These are phyloP conservation scores for Rhipidocladum racemiflorum DNA, from an alignment of 176 grass and related monocot species.

Conservation along the genomic window DNA sequence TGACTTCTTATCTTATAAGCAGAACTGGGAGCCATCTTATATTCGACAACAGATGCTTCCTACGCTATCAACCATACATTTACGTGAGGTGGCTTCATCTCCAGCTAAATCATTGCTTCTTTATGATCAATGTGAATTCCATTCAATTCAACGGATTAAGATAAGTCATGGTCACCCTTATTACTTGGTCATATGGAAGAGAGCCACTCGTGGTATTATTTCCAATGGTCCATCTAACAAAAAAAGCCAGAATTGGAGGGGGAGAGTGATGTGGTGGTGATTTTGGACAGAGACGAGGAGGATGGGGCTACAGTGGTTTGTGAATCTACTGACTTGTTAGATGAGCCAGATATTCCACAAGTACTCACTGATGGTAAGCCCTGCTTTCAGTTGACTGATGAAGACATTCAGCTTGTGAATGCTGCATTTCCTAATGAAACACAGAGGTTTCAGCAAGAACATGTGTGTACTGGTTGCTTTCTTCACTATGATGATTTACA, in stretches of 20 bases:
- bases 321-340: constrained; percentile 53
- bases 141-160: constrained; percentile 76
- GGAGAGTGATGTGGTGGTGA: constrained; percentile 1
- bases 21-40: constrained; percentile 84
- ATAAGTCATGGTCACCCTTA: constrained; percentile 63
- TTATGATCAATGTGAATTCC: constrained; percentile 71
- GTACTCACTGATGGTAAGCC: constrained; percentile 55
- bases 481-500: constrained; percentile 5
- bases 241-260: constrained; percentile 27
- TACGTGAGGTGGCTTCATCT: constrained; percentile 55
- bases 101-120: constrained; percentile 46
- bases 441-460: constrained; percentile 52
- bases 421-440: constrained; percentile 80
- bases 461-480: constrained; percentile 44
- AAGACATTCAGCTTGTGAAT: constrained; percentile 84
- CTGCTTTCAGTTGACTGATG: constrained; percentile 69
- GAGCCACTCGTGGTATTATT: constrained; percentile 24
- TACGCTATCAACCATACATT: constrained; percentile 81
- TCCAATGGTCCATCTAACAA: constrained; percentile 20
- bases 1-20: constrained; percentile 69
- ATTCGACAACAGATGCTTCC: constrained; percentile 78
- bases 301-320: constrained; percentile 9
- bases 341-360: constrained; percentile 68
- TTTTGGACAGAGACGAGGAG: constrained; percentile 32
- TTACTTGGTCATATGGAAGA: constrained; percentile 87